These are phyloP conservation scores for Ocimum tenuiflorum DNA, from an alignment of 257 asterid genomes.

Conservation along the genomic window DNA sequence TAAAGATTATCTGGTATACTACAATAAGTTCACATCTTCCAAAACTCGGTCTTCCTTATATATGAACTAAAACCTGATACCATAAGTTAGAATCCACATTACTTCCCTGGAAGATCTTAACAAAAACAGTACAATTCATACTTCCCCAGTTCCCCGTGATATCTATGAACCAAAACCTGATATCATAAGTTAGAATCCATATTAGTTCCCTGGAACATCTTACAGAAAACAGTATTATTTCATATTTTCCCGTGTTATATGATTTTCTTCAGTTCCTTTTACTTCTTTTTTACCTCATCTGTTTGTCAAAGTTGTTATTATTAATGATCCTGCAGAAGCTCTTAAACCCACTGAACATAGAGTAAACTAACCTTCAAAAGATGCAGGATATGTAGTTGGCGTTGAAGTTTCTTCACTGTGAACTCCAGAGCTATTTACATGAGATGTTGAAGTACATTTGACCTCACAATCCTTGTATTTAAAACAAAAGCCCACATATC, in stretches of 20 bases:
- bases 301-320: background rate
- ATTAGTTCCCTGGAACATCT: background rate
- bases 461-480: constrained; percentile 32
- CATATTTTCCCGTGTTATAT: background rate
- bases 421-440: constrained; percentile 20
- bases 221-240: background rate
- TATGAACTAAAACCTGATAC: background rate
- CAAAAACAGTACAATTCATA: background rate
- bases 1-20: background rate
- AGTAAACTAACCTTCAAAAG: background rate
- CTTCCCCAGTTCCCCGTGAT: too few species aligned
- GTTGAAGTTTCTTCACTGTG: background rate
- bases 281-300: background rate
- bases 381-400: constrained; percentile 14
- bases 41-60: background rate
- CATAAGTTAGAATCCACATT: background rate
- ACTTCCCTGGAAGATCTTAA: background rate
- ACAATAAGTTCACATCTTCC: background rate
- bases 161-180: too few species aligned
- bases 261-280: background rate
- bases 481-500: constrained; percentile 3
- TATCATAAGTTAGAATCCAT: background rate
- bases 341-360: background rate
- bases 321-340: background rate
- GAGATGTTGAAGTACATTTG: constrained; percentile 23